phyloP scores from a whole-genome alignment of 75 land plant genomes.

The Picea glauca region DNA sequence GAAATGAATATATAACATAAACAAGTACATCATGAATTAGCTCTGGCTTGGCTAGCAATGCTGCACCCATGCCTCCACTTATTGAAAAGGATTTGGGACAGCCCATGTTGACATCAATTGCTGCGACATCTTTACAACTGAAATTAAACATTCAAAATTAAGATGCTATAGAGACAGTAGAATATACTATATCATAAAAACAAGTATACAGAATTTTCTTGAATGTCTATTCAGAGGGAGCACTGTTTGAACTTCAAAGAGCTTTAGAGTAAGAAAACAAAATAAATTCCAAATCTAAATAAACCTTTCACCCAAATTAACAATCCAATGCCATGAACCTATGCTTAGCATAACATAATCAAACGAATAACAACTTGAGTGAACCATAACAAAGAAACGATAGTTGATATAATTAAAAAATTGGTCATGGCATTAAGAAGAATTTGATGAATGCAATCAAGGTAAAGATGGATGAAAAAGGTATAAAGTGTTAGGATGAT shows the following conservation, averaged over 20 bases:
- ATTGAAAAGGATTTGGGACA: conserved; percentile 93
- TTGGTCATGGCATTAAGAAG: not conserved
- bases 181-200: too few species aligned
- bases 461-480: not conserved
- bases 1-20: not conserved
- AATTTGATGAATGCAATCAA: not conserved
- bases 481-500: not conserved
- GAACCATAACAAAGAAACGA: not conserved
- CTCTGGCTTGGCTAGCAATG: conserved; percentile 81
- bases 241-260: not conserved
- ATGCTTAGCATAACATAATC: not conserved
- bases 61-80: conserved; percentile 98
- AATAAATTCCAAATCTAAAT: not conserved
- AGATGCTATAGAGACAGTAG: not conserved
- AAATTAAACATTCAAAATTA: conserved; percentile 6
- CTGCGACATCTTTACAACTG: conserved; percentile 87
- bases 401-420: not conserved
- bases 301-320: too few species aligned
- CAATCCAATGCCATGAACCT: too few species aligned
- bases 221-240: not conserved
- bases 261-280: not conserved
- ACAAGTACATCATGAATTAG: conserved; percentile 84
- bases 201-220: not conserved
- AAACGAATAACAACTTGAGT: not conserved
- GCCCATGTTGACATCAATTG: conserved; percentile 94